phyloP scores from a whole-genome alignment of 352 stramenopile species.

The Phytophthora capsici region DNA sequence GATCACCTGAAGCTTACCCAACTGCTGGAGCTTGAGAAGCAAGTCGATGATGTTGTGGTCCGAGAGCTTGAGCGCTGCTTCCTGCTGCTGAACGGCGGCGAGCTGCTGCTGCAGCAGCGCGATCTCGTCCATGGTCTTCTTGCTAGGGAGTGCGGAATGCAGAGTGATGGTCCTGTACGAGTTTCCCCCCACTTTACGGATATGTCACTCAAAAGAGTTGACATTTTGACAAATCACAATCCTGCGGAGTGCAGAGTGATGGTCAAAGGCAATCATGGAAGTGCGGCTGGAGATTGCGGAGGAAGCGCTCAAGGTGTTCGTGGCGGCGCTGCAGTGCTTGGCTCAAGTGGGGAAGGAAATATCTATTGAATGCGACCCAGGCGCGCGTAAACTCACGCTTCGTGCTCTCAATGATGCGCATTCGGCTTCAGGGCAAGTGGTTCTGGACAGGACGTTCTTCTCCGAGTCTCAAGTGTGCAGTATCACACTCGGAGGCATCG shows the following conservation, averaged over 20 bases:
- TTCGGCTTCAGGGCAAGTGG: conserved; percentile 73
- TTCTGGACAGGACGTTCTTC: conserved; percentile 79
- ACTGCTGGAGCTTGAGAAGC: conserved; percentile 75
- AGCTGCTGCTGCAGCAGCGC: conserved; percentile 80
- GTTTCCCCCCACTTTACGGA: too few relatives aligned
- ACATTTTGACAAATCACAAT: conserved; percentile 9
- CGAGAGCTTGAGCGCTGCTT: conserved; percentile 78
- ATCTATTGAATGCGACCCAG: conserved; percentile 69
- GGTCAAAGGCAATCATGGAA: conserved; percentile 48
- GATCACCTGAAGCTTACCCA: conserved; percentile 79
- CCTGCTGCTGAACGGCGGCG: conserved; percentile 80
- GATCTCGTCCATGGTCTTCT: conserved; percentile 81
- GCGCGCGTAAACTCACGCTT: conserved; percentile 53
- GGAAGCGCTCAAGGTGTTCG: conserved; percentile 80
- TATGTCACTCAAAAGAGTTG: conserved; percentile 10
- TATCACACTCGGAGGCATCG: conserved; percentile 23
- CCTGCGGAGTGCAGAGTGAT: too few relatives aligned
- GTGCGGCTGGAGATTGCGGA: conserved; percentile 74
- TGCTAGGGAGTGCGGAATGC: background rate
- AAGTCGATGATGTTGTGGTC: conserved; percentile 87
- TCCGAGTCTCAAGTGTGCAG: conserved; percentile 21
- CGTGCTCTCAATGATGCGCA: conserved; percentile 86
- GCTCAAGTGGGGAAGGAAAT: conserved; percentile 84
- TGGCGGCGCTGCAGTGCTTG: conserved; percentile 81
- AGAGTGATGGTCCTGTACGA: conserved; percentile 14